Evolutionary conservation across 2,329 filamentous ascomycete species (phyloP).

Genomic region (Fusarium piperis): DNA sequence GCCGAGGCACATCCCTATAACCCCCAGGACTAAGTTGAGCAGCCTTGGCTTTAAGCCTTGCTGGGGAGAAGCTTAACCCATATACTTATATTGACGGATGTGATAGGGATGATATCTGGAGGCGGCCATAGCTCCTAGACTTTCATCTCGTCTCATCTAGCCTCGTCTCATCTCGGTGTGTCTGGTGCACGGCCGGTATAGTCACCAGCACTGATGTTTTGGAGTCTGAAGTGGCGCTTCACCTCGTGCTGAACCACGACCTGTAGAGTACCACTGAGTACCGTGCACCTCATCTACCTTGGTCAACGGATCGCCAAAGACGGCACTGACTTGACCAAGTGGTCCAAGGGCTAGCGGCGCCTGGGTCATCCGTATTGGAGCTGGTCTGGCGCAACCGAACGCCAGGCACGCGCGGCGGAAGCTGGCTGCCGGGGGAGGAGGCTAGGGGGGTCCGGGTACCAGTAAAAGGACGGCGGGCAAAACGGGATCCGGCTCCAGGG

Average conservation of each 20-base stretch:
- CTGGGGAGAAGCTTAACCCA: not conserved
- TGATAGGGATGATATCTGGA: not conserved
- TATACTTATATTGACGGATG: not conserved
- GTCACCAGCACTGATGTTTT: not conserved
- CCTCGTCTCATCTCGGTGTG: not conserved
- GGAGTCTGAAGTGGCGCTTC: not conserved
- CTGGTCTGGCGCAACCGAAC: not conserved
- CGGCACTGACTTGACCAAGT: not conserved
- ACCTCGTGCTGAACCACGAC: not conserved
- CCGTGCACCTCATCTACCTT: not conserved
- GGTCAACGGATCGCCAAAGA: not conserved
- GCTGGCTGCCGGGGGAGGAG: not conserved
- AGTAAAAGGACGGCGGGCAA: not conserved
- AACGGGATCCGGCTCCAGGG: not conserved
- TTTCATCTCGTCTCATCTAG: not conserved
- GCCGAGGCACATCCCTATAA: not conserved
- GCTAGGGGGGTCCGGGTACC: not conserved
- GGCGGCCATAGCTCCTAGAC: not conserved
- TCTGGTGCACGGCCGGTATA: not conserved
- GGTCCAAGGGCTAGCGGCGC: not conserved
- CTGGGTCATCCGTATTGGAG: not conserved
- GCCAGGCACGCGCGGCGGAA: constrained; percentile 2
- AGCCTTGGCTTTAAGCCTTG: not conserved
- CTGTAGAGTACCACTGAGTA: not conserved
- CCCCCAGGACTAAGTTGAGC: not conserved